Conservation (phyloP, 495 filamentous ascomycete genomes). For the Penicillium atrosanguineum region DNA sequence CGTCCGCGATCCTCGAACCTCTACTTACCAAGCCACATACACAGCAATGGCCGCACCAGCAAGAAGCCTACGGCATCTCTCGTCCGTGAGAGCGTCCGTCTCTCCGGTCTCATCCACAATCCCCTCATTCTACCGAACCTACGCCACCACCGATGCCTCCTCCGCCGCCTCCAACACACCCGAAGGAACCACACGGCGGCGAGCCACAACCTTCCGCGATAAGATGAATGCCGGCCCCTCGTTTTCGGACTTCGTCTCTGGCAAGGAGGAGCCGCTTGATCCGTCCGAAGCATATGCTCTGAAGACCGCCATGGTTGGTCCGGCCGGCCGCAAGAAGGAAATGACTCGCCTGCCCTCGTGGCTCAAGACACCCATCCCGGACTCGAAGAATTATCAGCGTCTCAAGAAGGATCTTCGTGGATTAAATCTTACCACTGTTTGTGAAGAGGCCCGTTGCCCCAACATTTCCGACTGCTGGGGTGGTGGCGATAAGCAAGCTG, state of each 20-base stretch:
- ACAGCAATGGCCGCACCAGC: constrained; percentile 36
- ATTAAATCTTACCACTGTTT: constrained; percentile 88
- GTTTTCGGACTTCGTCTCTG: constrained; percentile 77
- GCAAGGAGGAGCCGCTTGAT: constrained; percentile 57
- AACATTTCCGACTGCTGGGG: constrained; percentile 99
- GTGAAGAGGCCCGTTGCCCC: constrained; percentile 94
- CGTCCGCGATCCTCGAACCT: constrained; percentile 3
- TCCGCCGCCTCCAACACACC: constrained; percentile 32
- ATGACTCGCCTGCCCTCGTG: constrained; percentile 90
- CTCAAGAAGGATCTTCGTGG: constrained; percentile 92
- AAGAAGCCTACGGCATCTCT: constrained; percentile 36
- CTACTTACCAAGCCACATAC: constrained; percentile 13
- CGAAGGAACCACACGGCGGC: constrained; percentile 29
- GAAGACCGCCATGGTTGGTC: constrained; percentile 77
- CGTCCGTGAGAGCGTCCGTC: constrained; percentile 26
- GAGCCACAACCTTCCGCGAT: constrained; percentile 73
- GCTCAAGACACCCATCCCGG: constrained; percentile 93
- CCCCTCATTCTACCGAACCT: constrained; percentile 29
- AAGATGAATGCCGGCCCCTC: constrained; percentile 77
- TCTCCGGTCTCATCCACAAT: constrained; percentile 12
- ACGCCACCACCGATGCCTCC: constrained; percentile 43
- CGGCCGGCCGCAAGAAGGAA: constrained; percentile 72
- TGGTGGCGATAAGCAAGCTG: constrained; percentile 78
- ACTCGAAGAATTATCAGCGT: constrained; percentile 81
- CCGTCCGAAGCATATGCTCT: constrained; percentile 56